Evolutionary conservation across 176 grass and related monocot genomes (phyloP).

Genomic region (Carex parvula): DNA sequence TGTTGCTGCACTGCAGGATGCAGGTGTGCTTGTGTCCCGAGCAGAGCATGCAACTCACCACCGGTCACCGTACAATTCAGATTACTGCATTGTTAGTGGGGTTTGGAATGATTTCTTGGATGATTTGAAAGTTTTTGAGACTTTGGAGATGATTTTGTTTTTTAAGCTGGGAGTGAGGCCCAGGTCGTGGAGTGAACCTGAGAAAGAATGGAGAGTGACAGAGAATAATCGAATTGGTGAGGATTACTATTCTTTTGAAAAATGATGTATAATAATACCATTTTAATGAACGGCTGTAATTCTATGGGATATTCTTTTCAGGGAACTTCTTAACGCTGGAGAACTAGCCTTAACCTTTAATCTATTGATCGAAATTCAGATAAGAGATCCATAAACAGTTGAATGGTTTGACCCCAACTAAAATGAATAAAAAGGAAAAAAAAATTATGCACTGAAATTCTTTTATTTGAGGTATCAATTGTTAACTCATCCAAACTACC

Average conservation of each 20-base stretch:
- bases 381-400: too few species aligned
- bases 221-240: background rate
- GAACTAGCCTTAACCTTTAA: too few species aligned
- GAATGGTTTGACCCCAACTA: too few species aligned
- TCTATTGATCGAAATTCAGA: too few species aligned
- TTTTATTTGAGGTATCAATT: too few species aligned
- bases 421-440: too few species aligned
- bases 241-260: conserved; percentile 27
- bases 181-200: conserved; percentile 52
- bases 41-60: conserved; percentile 64
- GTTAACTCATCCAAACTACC: background rate
- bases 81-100: conserved; percentile 90
- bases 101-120: conserved; percentile 63
- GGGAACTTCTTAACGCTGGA: background rate
- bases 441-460: too few species aligned
- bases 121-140: conserved; percentile 64
- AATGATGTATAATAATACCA: background rate
- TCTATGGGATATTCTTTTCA: background rate
- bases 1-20: conserved; percentile 54
- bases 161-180: conserved; percentile 59
- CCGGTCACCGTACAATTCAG: conserved; percentile 49
- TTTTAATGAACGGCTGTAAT: background rate
- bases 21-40: conserved; percentile 77
- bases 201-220: conserved; percentile 53
- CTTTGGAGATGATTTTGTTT: conserved; percentile 68